These are phyloP conservation scores for Talaromyces verruculosus DNA, from an alignment of 2,329 filamentous ascomycete genomes.

Conservation along the genomic window DNA sequence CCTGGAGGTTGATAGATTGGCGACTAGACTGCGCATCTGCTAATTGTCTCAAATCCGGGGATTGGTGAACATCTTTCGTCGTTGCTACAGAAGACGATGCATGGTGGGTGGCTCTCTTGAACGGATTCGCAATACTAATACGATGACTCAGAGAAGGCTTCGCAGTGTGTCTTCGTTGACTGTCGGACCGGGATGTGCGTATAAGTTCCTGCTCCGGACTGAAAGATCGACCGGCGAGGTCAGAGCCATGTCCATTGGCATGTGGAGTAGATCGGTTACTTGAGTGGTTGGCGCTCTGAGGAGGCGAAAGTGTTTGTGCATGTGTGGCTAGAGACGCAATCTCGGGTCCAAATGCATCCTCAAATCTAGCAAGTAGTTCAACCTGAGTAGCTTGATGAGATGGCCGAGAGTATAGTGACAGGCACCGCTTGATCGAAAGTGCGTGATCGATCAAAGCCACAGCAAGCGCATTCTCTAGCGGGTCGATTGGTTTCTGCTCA, in stretches of 20 bases:
- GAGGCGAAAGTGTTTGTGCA: constrained; percentile 43
- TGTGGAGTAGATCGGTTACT: constrained; percentile 30
- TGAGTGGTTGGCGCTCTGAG: constrained; percentile 35
- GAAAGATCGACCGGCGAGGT: constrained; percentile 29
- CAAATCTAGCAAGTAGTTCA: constrained; percentile 41
- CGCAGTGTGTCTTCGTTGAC: constrained; percentile 33
- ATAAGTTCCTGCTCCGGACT: constrained; percentile 41
- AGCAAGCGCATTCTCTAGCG: constrained; percentile 74
- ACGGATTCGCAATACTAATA: constrained; percentile 46
- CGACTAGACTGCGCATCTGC: constrained; percentile 30
- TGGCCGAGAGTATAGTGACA: constrained; percentile 65
- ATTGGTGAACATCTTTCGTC: constrained; percentile 27
- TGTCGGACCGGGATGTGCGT: constrained; percentile 33
- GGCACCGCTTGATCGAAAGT: constrained; percentile 78
- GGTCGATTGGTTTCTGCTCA: constrained; percentile 49
- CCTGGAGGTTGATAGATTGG: constrained; percentile 17
- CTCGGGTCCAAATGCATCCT: constrained; percentile 58
- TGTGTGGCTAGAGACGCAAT: constrained; percentile 58
- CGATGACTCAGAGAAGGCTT: constrained; percentile 42
- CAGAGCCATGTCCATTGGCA: constrained; percentile 27
- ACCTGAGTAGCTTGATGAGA: constrained; percentile 51
- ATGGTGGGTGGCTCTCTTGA: constrained; percentile 42
- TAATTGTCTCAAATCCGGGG: constrained; percentile 25
- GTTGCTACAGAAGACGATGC: constrained; percentile 39
- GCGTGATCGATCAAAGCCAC: constrained; percentile 88